Conservation (phyloP, 176 grass and related monocot genomes). For the Ensete glaucum region DNA sequence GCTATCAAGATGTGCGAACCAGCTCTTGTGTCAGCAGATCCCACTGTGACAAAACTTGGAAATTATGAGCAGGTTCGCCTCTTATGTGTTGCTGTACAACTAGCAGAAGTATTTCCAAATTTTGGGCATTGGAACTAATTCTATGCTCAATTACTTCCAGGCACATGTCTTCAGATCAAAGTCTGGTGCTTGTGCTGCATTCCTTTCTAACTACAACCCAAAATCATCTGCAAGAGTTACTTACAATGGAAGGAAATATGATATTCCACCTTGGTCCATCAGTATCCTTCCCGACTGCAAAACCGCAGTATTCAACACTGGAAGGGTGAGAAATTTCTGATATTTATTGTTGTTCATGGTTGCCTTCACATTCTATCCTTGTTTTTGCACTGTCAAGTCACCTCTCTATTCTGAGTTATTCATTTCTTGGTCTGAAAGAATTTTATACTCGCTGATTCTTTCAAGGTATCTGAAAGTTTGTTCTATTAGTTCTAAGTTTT, state of each 20-base stretch:
- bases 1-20: conserved; percentile 79
- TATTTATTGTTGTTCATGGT: neutral
- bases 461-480: neutral
- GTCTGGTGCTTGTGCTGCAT: conserved; percentile 58
- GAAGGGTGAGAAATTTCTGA: conserved; percentile 43
- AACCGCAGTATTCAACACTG: conserved; percentile 85
- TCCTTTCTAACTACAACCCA: conserved; percentile 71
- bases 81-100: conserved; percentile 1
- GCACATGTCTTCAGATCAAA: conserved; percentile 68
- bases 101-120: neutral
- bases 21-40: conserved; percentile 46
- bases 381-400: neutral
- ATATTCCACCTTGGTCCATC: conserved; percentile 91
- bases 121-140: conserved; percentile 4
- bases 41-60: conserved; percentile 39
- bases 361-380: neutral
- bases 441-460: neutral
- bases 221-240: conserved; percentile 40
- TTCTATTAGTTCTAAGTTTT: neutral
- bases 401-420: too few species aligned
- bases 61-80: conserved; percentile 60
- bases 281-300: conserved; percentile 92
- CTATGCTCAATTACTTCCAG: conserved; percentile 28
- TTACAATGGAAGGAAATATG: conserved; percentile 53
- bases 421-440: neutral